Percentiles rank a stretch among this genome's conserved stretches.
These are phyloP conservation scores for Neurospora sp. DNA, from an alignment of 495 filamentous ascomycete genomes.

Conservation along the genomic window DNA sequence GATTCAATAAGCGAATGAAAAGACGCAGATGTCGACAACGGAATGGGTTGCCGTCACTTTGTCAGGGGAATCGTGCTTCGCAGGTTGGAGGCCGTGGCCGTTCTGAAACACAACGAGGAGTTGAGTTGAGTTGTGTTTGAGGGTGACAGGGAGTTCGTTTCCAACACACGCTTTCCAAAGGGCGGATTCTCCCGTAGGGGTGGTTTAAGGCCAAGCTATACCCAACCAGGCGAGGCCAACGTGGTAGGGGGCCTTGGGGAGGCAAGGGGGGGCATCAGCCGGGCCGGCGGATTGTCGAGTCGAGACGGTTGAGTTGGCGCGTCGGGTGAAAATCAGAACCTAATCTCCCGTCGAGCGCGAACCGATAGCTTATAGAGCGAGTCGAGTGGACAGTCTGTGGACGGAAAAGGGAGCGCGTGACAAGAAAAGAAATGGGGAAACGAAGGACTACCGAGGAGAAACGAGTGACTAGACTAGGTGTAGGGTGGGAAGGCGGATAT, in stretches of 20 bases:
- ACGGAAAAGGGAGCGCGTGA: not conserved
- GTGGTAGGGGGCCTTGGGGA: conserved; percentile 2
- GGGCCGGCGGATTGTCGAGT: not conserved
- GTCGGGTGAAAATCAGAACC: not conserved
- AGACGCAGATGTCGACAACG: conserved; percentile 11
- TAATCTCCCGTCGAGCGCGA: not conserved
- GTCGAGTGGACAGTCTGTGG: not conserved
- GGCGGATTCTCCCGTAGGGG: not conserved
- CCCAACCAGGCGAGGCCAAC: not conserved
- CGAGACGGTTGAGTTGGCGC: not conserved
- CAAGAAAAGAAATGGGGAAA: not conserved
- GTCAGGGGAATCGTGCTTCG: conserved; percentile 16
- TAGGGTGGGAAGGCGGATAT: not conserved
- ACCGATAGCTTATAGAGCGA: not conserved
- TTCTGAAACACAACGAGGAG: conserved; percentile 37
- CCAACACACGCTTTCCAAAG: conserved; percentile 1
- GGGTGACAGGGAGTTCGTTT: conserved; percentile 20
- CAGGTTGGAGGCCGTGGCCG: conserved; percentile 22
- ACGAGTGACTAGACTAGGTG: not conserved
- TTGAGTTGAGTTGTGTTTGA: conserved; percentile 28
- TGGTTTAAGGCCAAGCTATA: not conserved
- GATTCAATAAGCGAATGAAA: not conserved
- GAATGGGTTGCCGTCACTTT: conserved; percentile 4
- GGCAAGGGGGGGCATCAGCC: conserved; percentile 2
- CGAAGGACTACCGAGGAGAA: not conserved